Conservation (phyloP, 1,284 basidiomycete species). For the Coniophora puteana region DNA sequence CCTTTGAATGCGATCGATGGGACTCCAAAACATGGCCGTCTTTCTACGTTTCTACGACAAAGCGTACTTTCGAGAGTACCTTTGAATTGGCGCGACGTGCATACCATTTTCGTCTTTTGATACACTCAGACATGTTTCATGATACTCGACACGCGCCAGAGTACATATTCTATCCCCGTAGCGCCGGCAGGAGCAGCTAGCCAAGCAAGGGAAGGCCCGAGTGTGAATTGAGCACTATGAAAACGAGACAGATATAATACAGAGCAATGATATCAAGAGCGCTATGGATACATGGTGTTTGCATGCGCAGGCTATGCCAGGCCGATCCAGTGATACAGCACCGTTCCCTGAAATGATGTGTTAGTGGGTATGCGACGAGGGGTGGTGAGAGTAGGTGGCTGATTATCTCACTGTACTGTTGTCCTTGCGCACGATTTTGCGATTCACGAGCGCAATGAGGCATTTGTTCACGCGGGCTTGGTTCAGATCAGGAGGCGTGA, state of each 20-base stretch:
- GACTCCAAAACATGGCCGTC: too few relatives aligned
- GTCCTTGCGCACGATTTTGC: constrained; percentile 83
- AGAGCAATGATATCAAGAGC: not conserved
- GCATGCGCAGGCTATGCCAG: constrained; percentile 12
- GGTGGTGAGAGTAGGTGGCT: fast-evolving
- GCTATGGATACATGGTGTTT: not conserved
- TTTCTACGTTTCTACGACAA: too few relatives aligned
- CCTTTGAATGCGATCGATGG: too few relatives aligned
- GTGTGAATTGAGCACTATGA: too few relatives aligned
- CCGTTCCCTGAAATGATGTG: constrained; percentile 18
- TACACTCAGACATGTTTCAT: too few relatives aligned
- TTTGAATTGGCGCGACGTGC: too few relatives aligned
- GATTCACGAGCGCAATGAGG: constrained; percentile 84
- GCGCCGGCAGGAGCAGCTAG: too few relatives aligned
- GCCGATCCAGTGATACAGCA: constrained; percentile 28
- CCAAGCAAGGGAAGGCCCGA: too few relatives aligned
- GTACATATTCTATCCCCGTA: too few relatives aligned
- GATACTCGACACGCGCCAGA: too few relatives aligned
- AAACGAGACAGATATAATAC: not conserved
- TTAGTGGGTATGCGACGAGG: not conserved
- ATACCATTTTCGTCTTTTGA: too few relatives aligned
- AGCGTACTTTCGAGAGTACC: too few relatives aligned
- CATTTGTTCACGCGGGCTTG: constrained; percentile 93
- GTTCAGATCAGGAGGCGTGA: constrained; percentile 77
- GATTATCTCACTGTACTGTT: constrained; percentile 52